Conservation (phyloP, 75 land plant species). For the Selaginella tamariscina region DNA sequence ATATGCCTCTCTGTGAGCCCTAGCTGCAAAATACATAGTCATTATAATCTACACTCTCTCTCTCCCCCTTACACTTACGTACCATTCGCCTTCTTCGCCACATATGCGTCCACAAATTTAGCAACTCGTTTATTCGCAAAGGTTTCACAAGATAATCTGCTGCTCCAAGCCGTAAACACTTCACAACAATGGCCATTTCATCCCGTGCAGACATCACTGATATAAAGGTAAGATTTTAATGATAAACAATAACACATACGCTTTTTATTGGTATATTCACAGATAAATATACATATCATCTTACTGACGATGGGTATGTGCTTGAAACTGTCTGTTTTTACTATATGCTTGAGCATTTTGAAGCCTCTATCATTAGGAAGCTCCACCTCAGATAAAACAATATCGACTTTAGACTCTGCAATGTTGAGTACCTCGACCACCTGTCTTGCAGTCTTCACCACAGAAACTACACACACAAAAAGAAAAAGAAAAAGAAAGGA, state of each 20-base stretch:
- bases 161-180: conserved; percentile 73
- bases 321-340: conserved; percentile 31
- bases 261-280: no score
- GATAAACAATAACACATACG: no score
- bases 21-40: conserved; percentile 44
- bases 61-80: not conserved
- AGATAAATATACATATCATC: conserved; percentile 1
- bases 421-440: conserved; percentile 62
- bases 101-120: conserved; percentile 90
- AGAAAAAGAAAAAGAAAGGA: no score
- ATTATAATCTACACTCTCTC: not conserved
- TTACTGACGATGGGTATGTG: conserved; percentile 67
- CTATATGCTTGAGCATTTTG: conserved; percentile 64
- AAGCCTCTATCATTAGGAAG: conserved; percentile 63
- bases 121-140: conserved; percentile 61
- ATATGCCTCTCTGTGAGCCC: conserved; percentile 66
- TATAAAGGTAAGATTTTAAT: not conserved
- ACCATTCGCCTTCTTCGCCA: conserved; percentile 80
- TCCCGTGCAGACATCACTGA: conserved; percentile 85
- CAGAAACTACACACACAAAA: conserved; percentile 34
- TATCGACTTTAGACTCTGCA: conserved; percentile 49
- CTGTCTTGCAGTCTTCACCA: conserved; percentile 58
- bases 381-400: conserved; percentile 70
- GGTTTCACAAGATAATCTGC: conserved; percentile 94
- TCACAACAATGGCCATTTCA: conserved; percentile 68